A percentile compares a stretch with the other conserved stretches of the same genome.
These are phyloP conservation scores for Daldinia concentrica DNA, from an alignment of 495 filamentous ascomycete genomes.

Conservation along the genomic window DNA sequence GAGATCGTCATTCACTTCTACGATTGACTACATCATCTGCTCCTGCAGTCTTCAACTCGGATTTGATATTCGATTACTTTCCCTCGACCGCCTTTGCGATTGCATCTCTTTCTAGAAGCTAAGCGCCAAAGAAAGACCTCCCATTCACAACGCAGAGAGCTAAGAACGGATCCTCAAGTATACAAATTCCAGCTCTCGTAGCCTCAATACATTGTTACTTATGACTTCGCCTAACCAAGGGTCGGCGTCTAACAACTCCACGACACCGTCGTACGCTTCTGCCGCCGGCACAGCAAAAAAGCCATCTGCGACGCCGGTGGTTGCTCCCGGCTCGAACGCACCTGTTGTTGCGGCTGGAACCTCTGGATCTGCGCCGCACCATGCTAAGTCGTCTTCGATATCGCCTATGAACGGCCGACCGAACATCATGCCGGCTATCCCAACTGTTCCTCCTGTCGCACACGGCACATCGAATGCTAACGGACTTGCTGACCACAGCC, in stretches of 20 bases:
- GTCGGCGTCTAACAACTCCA: constrained; percentile 68
- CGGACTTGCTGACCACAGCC: constrained; percentile 73
- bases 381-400: constrained; percentile 80
- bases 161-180: constrained; percentile 10
- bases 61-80: constrained; percentile 58
- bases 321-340: constrained; percentile 72
- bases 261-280: constrained; percentile 74
- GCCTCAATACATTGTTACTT: constrained; percentile 50
- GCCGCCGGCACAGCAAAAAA: constrained; percentile 84
- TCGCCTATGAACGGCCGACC: constrained; percentile 87
- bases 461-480: constrained; percentile 69
- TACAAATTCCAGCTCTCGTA: constrained; percentile 32
- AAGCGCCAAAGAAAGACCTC: constrained; percentile 37
- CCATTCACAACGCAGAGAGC: constrained; percentile 19
- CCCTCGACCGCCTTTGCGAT: constrained; percentile 28
- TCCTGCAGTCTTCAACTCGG: constrained; percentile 38
- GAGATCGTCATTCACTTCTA: constrained; percentile 41
- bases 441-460: constrained; percentile 57
- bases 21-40: constrained; percentile 34
- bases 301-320: constrained; percentile 68
- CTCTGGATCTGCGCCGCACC: constrained; percentile 69
- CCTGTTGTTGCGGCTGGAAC: constrained; percentile 73
- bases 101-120: constrained; percentile 35
- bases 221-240: constrained; percentile 63
- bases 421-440: constrained; percentile 74